Evolutionary conservation across 1,284 basidiomycete genomes (phyloP).

Genomic region (Blastosporella zonata): DNA sequence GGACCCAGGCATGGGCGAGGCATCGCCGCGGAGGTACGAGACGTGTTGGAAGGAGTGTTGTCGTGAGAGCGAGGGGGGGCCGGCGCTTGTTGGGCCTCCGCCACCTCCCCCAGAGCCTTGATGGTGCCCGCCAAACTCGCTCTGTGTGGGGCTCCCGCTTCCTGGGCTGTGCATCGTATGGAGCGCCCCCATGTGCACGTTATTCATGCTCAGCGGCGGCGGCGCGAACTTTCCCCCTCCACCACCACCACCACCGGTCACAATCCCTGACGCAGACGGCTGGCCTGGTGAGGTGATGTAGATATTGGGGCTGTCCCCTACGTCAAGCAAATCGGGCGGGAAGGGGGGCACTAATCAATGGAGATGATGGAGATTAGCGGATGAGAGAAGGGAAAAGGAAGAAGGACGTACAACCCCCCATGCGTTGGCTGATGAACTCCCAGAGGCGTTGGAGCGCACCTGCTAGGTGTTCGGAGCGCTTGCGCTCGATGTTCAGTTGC

Average conservation of each 20-base stretch:
- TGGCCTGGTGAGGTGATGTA: constrained; percentile 62
- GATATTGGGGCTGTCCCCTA: constrained; percentile 59
- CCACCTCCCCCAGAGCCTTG: constrained; percentile 24
- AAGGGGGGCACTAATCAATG: constrained; percentile 54
- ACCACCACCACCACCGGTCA: background rate
- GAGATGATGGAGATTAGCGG: background rate
- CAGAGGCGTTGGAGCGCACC: constrained; percentile 49
- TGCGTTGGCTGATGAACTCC: constrained; percentile 52
- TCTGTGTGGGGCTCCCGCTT: constrained; percentile 59
- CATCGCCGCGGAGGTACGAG: constrained; percentile 28
- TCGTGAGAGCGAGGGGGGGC: constrained; percentile 44
- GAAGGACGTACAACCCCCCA: constrained; percentile 45
- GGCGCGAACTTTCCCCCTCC: constrained; percentile 24
- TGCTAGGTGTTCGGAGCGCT: constrained; percentile 46
- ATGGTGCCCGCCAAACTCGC: constrained; percentile 41
- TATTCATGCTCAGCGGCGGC: constrained; percentile 35
- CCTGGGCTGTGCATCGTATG: constrained; percentile 43
- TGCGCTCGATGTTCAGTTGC: constrained; percentile 52
- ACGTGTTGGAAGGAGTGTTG: constrained; percentile 62
- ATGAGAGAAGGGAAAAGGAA: constrained; percentile 12
- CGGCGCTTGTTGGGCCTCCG: constrained; percentile 25
- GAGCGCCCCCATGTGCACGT: constrained; percentile 25
- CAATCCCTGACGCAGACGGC: background rate
- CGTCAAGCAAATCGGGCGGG: constrained; percentile 58
- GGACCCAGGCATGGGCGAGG: constrained; percentile 30